Evolutionary conservation across 495 filamentous ascomycete species (phyloP).

Genomic region (Podospora appendiculata): DNA sequence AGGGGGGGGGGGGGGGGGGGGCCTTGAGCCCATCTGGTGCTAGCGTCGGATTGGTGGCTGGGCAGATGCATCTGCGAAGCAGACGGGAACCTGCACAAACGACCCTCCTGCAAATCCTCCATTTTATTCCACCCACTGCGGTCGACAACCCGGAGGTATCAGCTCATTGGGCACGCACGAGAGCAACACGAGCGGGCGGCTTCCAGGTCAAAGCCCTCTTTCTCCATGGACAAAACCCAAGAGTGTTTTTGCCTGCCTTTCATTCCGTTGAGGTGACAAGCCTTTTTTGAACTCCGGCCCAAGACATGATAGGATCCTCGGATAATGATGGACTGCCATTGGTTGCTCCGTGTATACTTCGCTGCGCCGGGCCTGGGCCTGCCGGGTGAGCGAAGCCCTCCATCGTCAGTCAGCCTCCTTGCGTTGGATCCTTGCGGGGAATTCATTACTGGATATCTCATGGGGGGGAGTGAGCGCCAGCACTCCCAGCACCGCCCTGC

Average conservation of each 20-base stretch:
- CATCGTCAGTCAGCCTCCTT: too few species aligned
- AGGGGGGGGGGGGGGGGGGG: not conserved
- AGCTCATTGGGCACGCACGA: constrained; percentile 18
- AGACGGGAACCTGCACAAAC: constrained; percentile 33
- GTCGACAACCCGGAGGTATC: constrained; percentile 9
- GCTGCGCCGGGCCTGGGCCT: not conserved
- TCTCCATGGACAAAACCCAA: constrained; percentile 6
- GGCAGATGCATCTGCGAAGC: constrained; percentile 18
- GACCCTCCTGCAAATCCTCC: constrained; percentile 18
- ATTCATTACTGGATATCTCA: not conserved
- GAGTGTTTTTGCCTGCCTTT: constrained; percentile 8
- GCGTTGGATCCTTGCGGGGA: not conserved
- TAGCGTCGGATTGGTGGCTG: constrained; percentile 22
- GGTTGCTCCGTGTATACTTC: not conserved
- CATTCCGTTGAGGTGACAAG: not conserved
- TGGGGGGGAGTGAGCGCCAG: not conserved
- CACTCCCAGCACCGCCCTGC: not conserved
- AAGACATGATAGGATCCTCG: not conserved
- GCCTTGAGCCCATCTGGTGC: constrained; percentile 6
- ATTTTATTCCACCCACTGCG: constrained; percentile 5
- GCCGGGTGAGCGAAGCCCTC: not conserved
- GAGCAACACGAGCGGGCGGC: constrained; percentile 17
- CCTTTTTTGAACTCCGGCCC: not conserved
- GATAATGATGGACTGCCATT: not conserved
- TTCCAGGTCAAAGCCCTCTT: constrained; percentile 5